Conservation (phyloP, 257 asterid genomes). For the Primulina huaijiensis region DNA sequence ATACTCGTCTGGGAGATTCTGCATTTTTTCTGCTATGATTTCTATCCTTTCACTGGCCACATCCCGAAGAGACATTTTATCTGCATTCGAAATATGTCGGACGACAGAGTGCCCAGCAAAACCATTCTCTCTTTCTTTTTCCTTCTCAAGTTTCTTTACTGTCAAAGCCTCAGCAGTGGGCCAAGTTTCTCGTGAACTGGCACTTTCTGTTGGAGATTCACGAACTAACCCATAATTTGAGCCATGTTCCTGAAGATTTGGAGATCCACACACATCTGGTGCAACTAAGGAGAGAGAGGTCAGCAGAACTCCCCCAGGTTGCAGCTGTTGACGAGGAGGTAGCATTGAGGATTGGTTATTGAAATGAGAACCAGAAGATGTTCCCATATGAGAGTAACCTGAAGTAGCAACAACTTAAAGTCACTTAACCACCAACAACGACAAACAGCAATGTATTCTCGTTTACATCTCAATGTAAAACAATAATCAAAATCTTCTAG, state of each 20-base stretch:
- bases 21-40: conserved; percentile 74
- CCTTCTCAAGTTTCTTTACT: conserved; percentile 57
- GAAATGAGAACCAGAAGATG: conserved; percentile 74
- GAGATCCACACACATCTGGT: conserved; percentile 74
- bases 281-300: conserved; percentile 76
- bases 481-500: neutral
- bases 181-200: conserved; percentile 95
- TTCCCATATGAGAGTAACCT: conserved; percentile 43
- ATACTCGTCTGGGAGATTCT: conserved; percentile 73
- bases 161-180: conserved; percentile 70
- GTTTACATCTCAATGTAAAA: neutral
- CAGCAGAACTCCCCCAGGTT: conserved; percentile 67
- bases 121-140: conserved; percentile 66
- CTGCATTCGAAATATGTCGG: conserved; percentile 58
- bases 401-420: conserved; percentile 8
- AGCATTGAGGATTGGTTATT: conserved; percentile 73
- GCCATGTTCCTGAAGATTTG: conserved; percentile 74
- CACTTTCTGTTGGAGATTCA: conserved; percentile 92
- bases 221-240: conserved; percentile 77
- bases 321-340: conserved; percentile 93
- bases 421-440: neutral
- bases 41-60: conserved; percentile 81
- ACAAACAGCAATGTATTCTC: conserved; percentile 6
- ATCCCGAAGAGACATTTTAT: conserved; percentile 71
- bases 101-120: conserved; percentile 74